These are phyloP conservation scores for Cutaneotrichosporon curvatum DNA, from an alignment of 1,284 basidiomycete species.

Conservation along the genomic window DNA sequence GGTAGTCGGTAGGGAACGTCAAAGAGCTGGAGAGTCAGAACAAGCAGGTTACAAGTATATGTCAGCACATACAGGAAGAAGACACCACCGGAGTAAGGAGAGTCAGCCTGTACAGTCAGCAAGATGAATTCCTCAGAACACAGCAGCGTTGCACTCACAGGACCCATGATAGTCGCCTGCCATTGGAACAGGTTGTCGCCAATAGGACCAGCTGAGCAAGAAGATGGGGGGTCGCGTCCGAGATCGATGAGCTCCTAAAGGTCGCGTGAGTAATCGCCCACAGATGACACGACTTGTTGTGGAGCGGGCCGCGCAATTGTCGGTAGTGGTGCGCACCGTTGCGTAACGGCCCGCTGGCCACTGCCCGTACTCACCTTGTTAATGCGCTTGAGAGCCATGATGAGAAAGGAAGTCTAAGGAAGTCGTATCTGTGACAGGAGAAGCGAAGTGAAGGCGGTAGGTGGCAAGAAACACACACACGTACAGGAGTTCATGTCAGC, in stretches of 20 bases:
- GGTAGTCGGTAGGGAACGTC: constrained; percentile 66
- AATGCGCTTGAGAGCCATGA: constrained; percentile 97
- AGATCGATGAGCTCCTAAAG: constrained; percentile 90
- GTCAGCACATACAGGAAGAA: constrained; percentile 67
- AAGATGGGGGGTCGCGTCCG: constrained; percentile 91
- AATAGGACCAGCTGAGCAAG: constrained; percentile 92
- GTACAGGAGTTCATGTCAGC: background rate
- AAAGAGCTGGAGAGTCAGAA: constrained; percentile 34
- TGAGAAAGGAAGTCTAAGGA: background rate
- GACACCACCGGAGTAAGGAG: constrained; percentile 90
- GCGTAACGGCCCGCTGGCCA: background rate
- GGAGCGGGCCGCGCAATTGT: background rate
- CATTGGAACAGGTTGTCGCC: constrained; percentile 97
- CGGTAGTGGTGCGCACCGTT: background rate
- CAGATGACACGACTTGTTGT: background rate
- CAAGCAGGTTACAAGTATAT: background rate
- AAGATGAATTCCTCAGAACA: background rate
- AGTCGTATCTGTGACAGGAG: background rate
- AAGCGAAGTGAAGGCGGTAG: background rate
- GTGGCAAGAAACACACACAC: constrained; percentile 3
- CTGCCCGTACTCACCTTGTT: constrained; percentile 68
- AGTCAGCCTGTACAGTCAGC: constrained; percentile 64
- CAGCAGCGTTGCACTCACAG: constrained; percentile 55
- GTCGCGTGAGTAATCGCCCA: constrained; percentile 24
- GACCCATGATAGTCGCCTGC: constrained; percentile 97